Percentiles rank a stretch among this genome's conserved stretches.
phyloP scores from a whole-genome alignment of 129 eudicot genomes.

The Helichrysum umbraculigerum region DNA sequence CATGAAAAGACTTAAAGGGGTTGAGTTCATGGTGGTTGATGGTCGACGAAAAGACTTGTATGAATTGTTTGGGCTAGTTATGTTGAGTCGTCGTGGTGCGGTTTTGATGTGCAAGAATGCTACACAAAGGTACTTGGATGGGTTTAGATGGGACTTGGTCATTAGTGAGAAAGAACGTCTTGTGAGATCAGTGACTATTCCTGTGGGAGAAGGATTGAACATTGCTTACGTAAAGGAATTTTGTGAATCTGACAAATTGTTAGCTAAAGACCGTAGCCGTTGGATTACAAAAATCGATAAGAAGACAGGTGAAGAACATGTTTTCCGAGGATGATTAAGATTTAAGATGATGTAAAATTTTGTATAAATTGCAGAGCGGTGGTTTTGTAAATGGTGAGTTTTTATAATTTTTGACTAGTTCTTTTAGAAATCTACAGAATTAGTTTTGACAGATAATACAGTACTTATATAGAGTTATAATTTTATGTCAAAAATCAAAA shows the following conservation, averaged over 20 bases:
- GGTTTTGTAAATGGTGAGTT: not conserved
- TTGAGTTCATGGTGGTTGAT: slow-evolving; percentile 61
- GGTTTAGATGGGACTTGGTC: slow-evolving; percentile 39
- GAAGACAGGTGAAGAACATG: slow-evolving; percentile 56
- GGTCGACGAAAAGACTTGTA: slow-evolving; percentile 39
- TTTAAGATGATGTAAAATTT: slow-evolving; percentile 20
- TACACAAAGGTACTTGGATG: slow-evolving; percentile 14
- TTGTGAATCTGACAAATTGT: not conserved
- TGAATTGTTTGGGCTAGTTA: slow-evolving; percentile 36
- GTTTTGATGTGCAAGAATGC: slow-evolving; percentile 43
- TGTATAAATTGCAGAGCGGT: slow-evolving; percentile 2
- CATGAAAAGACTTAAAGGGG: slow-evolving; percentile 29
- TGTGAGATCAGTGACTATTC: slow-evolving; percentile 38
- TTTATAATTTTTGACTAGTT: not conserved
- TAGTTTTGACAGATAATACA: too few species aligned
- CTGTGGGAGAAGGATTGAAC: slow-evolving; percentile 42
- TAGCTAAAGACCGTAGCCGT: slow-evolving; percentile 19
- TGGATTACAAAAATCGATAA: slow-evolving; percentile 55
- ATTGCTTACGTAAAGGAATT: slow-evolving; percentile 42
- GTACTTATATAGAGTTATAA: too few species aligned
- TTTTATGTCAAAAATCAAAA: not conserved
- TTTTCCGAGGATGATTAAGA: slow-evolving; percentile 39
- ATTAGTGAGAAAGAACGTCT: slow-evolving; percentile 23
- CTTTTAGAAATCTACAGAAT: not conserved
- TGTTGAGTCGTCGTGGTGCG: slow-evolving; percentile 46